These are phyloP conservation scores for Hymenoscyphus linearis DNA, from an alignment of 2,329 filamentous ascomycete species.

Conservation along the genomic window DNA sequence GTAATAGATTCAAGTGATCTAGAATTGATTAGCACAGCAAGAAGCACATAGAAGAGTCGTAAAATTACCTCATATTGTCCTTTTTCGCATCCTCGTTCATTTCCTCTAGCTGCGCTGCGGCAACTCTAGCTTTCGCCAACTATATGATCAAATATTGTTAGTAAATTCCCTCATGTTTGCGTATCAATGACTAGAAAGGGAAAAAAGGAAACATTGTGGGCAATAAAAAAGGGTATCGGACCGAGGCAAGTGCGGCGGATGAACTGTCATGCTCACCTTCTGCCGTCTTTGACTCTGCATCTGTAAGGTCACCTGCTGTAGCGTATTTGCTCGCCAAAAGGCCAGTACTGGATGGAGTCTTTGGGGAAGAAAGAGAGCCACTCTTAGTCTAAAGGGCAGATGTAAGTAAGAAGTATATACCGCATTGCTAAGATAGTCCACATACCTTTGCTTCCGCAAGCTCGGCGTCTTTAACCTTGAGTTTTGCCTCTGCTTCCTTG, in stretches of 20 bases:
- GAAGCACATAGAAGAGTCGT: background rate
- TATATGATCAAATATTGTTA: conserved; percentile 23
- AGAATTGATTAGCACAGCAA: background rate
- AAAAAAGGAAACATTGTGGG: conserved; percentile 1
- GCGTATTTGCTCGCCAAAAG: conserved; percentile 52
- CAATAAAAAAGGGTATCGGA: conserved; percentile 40
- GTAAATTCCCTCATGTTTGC: background rate
- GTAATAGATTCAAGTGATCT: conserved; percentile 36
- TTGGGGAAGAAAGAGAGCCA: conserved; percentile 31
- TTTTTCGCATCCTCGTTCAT: conserved; percentile 53
- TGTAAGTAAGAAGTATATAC: conserved; percentile 6
- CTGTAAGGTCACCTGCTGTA: conserved; percentile 33
- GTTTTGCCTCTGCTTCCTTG: conserved; percentile 36
- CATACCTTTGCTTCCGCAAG: conserved; percentile 54
- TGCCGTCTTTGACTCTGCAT: conserved; percentile 39
- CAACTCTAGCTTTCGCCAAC: conserved; percentile 32
- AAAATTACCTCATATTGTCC: conserved; percentile 42
- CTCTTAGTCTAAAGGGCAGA: conserved; percentile 39
- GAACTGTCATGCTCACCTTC: conserved; percentile 57
- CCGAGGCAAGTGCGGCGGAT: conserved; percentile 61
- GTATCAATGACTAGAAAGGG: background rate
- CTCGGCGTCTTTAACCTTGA: conserved; percentile 55
- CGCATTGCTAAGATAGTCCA: background rate
- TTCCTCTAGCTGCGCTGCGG: conserved; percentile 37
- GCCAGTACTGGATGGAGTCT: conserved; percentile 35